Conservation (phyloP, 257 asterid genomes). For the Coffea canephora region DNA sequence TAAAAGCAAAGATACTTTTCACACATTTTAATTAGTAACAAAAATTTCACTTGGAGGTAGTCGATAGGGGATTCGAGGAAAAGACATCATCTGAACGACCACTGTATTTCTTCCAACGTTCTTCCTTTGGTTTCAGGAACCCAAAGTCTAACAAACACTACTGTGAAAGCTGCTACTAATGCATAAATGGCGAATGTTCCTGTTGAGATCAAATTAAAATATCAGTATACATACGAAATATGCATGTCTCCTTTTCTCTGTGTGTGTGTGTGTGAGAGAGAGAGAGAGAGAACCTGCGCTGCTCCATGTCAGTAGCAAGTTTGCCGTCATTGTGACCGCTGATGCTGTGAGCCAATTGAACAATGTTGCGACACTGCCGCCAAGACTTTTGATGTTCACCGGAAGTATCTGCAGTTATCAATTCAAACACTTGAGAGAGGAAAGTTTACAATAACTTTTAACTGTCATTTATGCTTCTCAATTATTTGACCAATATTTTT, state of each 20-base stretch:
- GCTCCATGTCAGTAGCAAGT: slow-evolving; percentile 84
- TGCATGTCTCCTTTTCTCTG: not conserved
- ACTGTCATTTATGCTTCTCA: not conserved
- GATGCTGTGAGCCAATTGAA: slow-evolving; percentile 84
- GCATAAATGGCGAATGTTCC: slow-evolving; percentile 74
- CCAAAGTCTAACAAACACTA: slow-evolving; percentile 57
- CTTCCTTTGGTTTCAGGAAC: slow-evolving; percentile 93
- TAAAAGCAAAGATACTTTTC: slow-evolving; percentile 2
- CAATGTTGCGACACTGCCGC: slow-evolving; percentile 88
- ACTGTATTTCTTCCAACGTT: slow-evolving; percentile 81
- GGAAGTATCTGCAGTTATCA: slow-evolving; percentile 71
- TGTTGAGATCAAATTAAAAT: slow-evolving; percentile 32
- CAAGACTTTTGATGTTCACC: slow-evolving; percentile 81
- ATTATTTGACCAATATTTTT: not conserved
- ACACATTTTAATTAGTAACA: not conserved
- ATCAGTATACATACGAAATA: not conserved
- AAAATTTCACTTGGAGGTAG: slow-evolving; percentile 1
- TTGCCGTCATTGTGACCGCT: slow-evolving; percentile 70
- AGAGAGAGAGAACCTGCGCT: slow-evolving; percentile 63
- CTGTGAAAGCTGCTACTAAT: slow-evolving; percentile 49
- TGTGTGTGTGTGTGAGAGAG: slow-evolving; percentile 11
- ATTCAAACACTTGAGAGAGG: not conserved
- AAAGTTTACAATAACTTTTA: not conserved
- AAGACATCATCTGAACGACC: slow-evolving; percentile 49
- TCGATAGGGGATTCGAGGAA: not conserved